These are phyloP conservation scores for Chaetoceros tenuissimus DNA, from an alignment of 108 stramenopile species.

Conservation along the genomic window DNA sequence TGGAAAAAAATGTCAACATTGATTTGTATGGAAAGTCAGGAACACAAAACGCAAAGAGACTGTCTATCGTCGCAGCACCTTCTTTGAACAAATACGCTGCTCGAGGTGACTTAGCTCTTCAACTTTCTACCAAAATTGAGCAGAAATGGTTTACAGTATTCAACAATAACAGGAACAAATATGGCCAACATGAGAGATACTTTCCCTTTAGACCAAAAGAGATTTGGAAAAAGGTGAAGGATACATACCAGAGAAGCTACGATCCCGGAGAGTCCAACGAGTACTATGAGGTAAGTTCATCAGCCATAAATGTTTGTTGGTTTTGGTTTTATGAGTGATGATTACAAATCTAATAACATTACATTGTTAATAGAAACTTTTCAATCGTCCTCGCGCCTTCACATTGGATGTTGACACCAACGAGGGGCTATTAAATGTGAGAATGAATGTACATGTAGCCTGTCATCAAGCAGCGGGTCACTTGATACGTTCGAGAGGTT, in stretches of 20 bases:
- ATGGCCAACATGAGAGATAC: constrained; percentile 22
- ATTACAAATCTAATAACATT: no score
- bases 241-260: constrained; percentile 18
- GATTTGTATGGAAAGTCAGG: constrained; percentile 28
- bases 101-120: constrained; percentile 24
- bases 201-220: constrained; percentile 29
- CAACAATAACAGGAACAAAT: constrained; percentile 8
- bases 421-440: no score
- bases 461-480: constrained; percentile 42
- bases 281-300: constrained; percentile 34
- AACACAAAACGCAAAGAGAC: constrained; percentile 27
- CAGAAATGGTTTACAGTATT: constrained; percentile 34
- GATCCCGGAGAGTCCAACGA: constrained; percentile 35
- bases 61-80: constrained; percentile 34
- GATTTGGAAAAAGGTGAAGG: constrained; percentile 19
- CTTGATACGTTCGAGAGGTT: constrained; percentile 37
- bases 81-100: constrained; percentile 35
- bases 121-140: no score
- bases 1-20: constrained; percentile 10
- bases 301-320: no score
- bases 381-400: no score
- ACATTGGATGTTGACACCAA: no score
- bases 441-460: no score
- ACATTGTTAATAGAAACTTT: no score
- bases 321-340: no score